Conservation (phyloP, 1,284 basidiomycete species). For the Cystobasidium pallidum region DNA sequence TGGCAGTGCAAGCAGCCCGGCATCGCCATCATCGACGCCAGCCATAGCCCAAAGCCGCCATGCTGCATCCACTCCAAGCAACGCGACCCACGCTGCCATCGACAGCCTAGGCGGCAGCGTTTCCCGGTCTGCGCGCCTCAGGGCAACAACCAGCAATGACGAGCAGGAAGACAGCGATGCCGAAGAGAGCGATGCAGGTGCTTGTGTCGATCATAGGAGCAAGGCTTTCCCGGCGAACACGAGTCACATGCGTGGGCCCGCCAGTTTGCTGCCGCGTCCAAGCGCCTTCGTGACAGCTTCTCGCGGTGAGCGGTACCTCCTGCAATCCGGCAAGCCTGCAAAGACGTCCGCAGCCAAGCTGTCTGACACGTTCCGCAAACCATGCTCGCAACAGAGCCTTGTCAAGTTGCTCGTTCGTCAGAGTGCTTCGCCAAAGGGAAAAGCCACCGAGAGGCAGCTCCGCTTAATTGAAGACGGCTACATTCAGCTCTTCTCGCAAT, state of each 20-base stretch:
- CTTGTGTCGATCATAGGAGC: not conserved
- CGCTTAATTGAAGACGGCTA: conserved; percentile 52
- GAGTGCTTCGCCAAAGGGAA: conserved; percentile 9
- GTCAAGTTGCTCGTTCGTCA: not conserved
- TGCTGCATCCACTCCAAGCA: not conserved
- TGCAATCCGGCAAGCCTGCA: conserved; percentile 20
- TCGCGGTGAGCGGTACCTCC: conserved; percentile 33
- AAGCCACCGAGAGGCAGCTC: conserved; percentile 4
- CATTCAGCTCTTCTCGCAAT: conserved; percentile 64
- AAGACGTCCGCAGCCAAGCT: conserved; percentile 29
- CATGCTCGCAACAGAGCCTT: conserved; percentile 11
- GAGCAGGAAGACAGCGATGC: conserved; percentile 4
- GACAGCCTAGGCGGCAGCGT: not conserved
- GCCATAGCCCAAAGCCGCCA: not conserved
- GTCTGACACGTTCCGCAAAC: not conserved
- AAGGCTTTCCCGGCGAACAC: not conserved
- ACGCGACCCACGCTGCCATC: too few relatives aligned
- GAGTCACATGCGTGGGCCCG: not conserved
- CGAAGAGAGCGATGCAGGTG: not conserved
- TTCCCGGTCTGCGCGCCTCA: conserved; percentile 21
- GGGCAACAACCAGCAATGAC: conserved; percentile 20
- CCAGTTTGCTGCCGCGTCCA: not conserved
- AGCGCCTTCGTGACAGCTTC: conserved; percentile 29
- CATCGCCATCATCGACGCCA: not conserved
- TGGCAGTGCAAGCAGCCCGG: not conserved